Base-by-base conservation (phyloP, 768 basidiomycete species). In the Leccinum arenicola region DNA sequence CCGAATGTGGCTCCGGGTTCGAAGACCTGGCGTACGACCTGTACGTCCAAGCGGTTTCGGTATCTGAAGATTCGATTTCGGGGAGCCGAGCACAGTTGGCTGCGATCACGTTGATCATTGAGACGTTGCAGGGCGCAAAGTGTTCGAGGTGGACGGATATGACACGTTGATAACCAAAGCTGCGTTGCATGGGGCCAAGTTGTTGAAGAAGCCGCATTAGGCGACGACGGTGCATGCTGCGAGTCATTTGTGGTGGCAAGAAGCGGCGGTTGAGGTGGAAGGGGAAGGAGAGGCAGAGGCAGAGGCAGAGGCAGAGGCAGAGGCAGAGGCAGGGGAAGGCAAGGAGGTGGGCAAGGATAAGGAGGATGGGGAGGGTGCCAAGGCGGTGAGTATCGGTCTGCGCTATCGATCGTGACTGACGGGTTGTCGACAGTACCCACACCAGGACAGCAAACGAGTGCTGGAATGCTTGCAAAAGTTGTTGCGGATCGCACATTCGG, bases 231-330 rank as follows among this genome's bases (percentile, higher is more conserved):
- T 98, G 21, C 87, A 91, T 52, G 80, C 94, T 31, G 97, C 97
- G 7, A 97, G 95, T 71, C 97, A 99, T 75, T 76, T 99, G 65
- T 99, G 97, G 96, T 99, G 95, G 95, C 97, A 98, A 71, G 89
- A 89, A 61, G 62, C 75, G 55, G 70, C 74, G 0, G 70, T 73
- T 21, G 84, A 80, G 14, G 77, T 71, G 25, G 73, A 67, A 54
- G 82, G 82, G 43, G 43, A 19, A 10, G n/a, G n/a, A n/a, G n/a
- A n/a, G n/a, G n/a, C n/a, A n/a, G n/a, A n/a, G n/a, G n/a, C n/a
- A n/a, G n/a, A n/a, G n/a, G n/a, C n/a, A n/a, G n/a, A n/a, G n/a
- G 21, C 21, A 23, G 21, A 23, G 3, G 43, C 0, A 2, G 19
- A 19, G 8, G 19, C 10, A 8, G 75, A 68, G 8, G 68, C 59